Base-by-base conservation (phyloP, 441 rosid genomes). In the Brassica balearica region DNA sequence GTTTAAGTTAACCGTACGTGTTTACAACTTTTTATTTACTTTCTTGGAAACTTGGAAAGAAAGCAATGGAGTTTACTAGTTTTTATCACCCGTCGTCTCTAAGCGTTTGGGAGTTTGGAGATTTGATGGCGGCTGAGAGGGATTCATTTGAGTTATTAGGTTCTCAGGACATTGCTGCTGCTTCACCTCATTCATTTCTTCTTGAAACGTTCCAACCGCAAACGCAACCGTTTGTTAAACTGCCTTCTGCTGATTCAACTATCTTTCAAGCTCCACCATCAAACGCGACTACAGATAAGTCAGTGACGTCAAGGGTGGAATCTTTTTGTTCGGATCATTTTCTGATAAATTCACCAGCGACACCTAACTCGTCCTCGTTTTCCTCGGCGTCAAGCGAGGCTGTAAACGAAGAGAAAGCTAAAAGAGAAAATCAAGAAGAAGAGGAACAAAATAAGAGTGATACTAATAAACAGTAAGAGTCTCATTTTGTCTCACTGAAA, bases 61-160 rank as follows among this genome's bases (percentile, higher is more conserved):
- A 77, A 77, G 85, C 34, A 77, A 76, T 77, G 81, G 78, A 53
- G 79, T 77, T 84, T 85, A 64, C 56, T 63, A 69, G 61, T 66
- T 75, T 48, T 12, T 80, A 71, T 8, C 11, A 79, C 8, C 78
- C 74, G 6, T 74, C 73, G 4, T 71, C 85, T 55, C 89, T 78
- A 74, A 84, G 84, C 51, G 76, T 82, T 19, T 86, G 81, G 82
- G 94, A 89, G 68, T 77, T 84, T 19, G 68, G 73, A 27, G 93
- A 87, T 51, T 51, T 51, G 8, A 14, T 6, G 8, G 56, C 8
- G 65, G 77, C 69, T 8, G 91, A 85, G 72, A 85, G 69, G 78
- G 79, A 81, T 38, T 82, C 95, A 4, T 77, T 89, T 91, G 97
- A 89, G 81, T 73, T 91, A 32, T 84, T 92, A 84, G 94, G 91